phyloP scores from a whole-genome alignment of 2,329 filamentous ascomycete species.

The Phaeosphaeriaceae sp. region DNA sequence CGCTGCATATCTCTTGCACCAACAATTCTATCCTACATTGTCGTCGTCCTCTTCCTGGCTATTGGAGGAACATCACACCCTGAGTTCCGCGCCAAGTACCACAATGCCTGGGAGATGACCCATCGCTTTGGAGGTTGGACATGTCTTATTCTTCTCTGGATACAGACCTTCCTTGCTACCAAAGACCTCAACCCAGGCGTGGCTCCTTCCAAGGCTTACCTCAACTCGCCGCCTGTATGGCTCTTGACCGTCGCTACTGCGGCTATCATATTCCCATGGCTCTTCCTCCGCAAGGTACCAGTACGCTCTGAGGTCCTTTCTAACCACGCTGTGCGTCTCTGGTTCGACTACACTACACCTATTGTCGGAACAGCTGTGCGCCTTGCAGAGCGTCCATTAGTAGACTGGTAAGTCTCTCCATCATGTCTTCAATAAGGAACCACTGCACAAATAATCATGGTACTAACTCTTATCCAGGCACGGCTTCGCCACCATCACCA shows the following conservation, averaged over 20 bases:
- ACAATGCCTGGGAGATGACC: constrained; percentile 46
- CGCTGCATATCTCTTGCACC: constrained; percentile 29
- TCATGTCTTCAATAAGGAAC: not conserved
- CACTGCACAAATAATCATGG: not conserved
- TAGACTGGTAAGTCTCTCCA: constrained; percentile 27
- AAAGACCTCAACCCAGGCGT: constrained; percentile 29
- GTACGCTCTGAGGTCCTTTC: constrained; percentile 76
- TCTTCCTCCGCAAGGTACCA: constrained; percentile 72
- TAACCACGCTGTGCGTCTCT: constrained; percentile 74
- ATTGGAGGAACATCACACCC: constrained; percentile 45
- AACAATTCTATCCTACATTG: constrained; percentile 40
- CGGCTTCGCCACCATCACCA: constrained; percentile 51
- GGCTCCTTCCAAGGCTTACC: constrained; percentile 30
- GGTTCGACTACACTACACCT: constrained; percentile 52
- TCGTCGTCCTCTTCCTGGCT: constrained; percentile 35
- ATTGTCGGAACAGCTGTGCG: constrained; percentile 42
- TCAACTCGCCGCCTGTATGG: constrained; percentile 64
- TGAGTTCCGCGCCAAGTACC: constrained; percentile 36
- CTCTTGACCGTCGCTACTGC: constrained; percentile 71
- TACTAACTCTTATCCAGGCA: constrained; percentile 24
- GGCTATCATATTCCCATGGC: constrained; percentile 77
- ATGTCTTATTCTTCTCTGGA: constrained; percentile 46
- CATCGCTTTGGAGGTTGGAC: constrained; percentile 51
- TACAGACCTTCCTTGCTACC: constrained; percentile 35
- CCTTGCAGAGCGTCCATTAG: constrained; percentile 43